Percentiles rank a stretch among this genome's conserved stretches.
These are phyloP conservation scores for Odontarrhena argentea DNA, from an alignment of 345 rosid species.

Conservation along the genomic window DNA sequence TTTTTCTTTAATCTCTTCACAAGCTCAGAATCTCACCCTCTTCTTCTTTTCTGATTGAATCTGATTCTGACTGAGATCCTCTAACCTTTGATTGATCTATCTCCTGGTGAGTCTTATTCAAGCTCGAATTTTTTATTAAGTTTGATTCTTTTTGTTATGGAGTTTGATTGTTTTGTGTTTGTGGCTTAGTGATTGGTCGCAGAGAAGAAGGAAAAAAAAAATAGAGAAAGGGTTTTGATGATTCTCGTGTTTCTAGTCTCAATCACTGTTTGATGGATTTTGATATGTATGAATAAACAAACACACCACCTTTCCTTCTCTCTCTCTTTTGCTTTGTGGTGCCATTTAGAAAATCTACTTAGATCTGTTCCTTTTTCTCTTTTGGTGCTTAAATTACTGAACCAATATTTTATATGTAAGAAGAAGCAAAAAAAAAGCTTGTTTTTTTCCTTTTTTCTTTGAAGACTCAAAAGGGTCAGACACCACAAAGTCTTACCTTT, in stretches of 20 bases:
- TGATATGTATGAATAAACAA: slow-evolving; percentile 23
- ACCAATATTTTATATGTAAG: slow-evolving; percentile 22
- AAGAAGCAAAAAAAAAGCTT: slow-evolving; percentile 23
- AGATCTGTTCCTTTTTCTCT: slow-evolving; percentile 44
- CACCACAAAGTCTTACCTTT: slow-evolving; percentile 36
- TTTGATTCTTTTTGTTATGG: slow-evolving; percentile 24
- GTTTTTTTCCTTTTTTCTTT: neutral
- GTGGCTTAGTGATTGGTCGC: slow-evolving; percentile 30
- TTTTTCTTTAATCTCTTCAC: slow-evolving; percentile 8
- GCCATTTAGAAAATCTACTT: slow-evolving; percentile 27
- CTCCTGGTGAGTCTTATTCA: slow-evolving; percentile 32
- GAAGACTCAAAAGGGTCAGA: slow-evolving; percentile 31
- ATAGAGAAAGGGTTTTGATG: slow-evolving; percentile 30
- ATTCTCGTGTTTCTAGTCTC: slow-evolving; percentile 41
- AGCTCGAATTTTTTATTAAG: slow-evolving; percentile 33
- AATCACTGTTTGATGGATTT: slow-evolving; percentile 32
- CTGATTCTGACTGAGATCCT: slow-evolving; percentile 35
- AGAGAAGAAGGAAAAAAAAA: slow-evolving; percentile 20
- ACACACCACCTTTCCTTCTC: neutral
- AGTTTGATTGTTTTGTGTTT: neutral
- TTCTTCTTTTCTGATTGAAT: slow-evolving; percentile 16
- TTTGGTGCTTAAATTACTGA: slow-evolving; percentile 23
- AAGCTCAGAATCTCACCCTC: slow-evolving; percentile 20
- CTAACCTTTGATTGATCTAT: slow-evolving; percentile 30
- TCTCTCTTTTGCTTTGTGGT: neutral